Evolutionary conservation across 352 stramenopile genomes (phyloP), one percentile per base, ranked within the genome.

Genomic region (Peronospora farinosa): DNA sequence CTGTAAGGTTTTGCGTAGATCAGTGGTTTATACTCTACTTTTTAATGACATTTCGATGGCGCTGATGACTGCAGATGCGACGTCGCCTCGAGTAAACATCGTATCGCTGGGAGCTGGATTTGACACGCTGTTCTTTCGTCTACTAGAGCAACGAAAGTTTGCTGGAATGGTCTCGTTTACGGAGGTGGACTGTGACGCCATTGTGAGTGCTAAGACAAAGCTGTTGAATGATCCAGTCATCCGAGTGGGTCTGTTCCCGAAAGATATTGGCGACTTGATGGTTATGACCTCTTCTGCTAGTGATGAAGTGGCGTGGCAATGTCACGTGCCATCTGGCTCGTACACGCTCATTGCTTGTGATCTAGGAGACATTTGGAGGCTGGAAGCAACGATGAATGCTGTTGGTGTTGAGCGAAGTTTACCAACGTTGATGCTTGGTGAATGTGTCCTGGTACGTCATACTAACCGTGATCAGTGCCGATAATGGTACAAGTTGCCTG

Each of bases 101-200:
- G 39, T 89, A 13, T 89, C 78, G 39, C 67, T 89, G 7, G 78
- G 78, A 23, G 73, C 75, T 15, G 78, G 78, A 8, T 90, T 86
- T 43, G 78, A 90, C 63, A 87, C 76, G 33, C 62, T 87, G 4
- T 85, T 80, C 55, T 90, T 87, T 59, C 74, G 76, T 33, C 41
- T 90, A 8, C 37, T 72, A 13, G 46, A 71, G 36, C 47, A 74
- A 10, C 47, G 56, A 5, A 17, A 50, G 12, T 69, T 52, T 50
- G n/a, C 23, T 46, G 28, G 49, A 1, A 51, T 57, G 7, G 1
- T 84, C 13, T 31, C 39, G 3, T 79, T 86, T 30, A 56, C 66
- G 5, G 78, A 90, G 51, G 65, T 87, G 28, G 78, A 90, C 58
- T 87, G 74, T 50, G 55, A 70, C 2, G 57, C 51, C 16, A 87